Evolutionary conservation across 768 basidiomycete species (phyloP).

Genomic region (Solioccasus polychromus): DNA sequence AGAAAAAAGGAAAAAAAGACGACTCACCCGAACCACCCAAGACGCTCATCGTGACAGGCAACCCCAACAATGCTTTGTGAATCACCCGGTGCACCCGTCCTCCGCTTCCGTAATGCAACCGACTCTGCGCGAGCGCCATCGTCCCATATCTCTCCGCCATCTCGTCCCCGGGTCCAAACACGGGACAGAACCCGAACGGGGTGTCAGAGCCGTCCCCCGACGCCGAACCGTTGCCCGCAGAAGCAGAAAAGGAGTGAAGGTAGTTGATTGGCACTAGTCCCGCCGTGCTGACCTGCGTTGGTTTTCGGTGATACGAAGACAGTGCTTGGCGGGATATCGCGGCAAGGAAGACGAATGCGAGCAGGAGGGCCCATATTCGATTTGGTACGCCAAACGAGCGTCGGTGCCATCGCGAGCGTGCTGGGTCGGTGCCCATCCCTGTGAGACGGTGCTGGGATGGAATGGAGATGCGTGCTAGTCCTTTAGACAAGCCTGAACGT

Average conservation of each 20-base stretch:
- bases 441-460: slow-evolving; percentile 37
- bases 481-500: slow-evolving; percentile 45
- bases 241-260: slow-evolving; percentile 56
- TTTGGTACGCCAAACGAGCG: slow-evolving; percentile 62
- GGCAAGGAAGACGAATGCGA: slow-evolving; percentile 53
- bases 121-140: slow-evolving; percentile 65
- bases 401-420: slow-evolving; percentile 50
- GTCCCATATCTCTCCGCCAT: slow-evolving; percentile 79
- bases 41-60: slow-evolving; percentile 86
- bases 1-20: not conserved
- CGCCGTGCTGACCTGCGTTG: slow-evolving; percentile 32
- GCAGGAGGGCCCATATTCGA: slow-evolving; percentile 65
- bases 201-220: slow-evolving; percentile 36
- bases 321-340: slow-evolving; percentile 55
- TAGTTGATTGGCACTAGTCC: slow-evolving; percentile 77
- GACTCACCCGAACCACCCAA: slow-evolving; percentile 81
- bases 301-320: slow-evolving; percentile 34
- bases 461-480: slow-evolving; percentile 56
- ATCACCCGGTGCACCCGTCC: slow-evolving; percentile 80
- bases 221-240: slow-evolving; percentile 33
- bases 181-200: slow-evolving; percentile 92
- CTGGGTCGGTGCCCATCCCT: slow-evolving; percentile 46
- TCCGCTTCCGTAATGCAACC: slow-evolving; percentile 77
- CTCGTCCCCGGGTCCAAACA: slow-evolving; percentile 78
- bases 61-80: slow-evolving; percentile 78